Evolutionary conservation across 352 stramenopile species (phyloP).

Genomic region (Phytophthora aleatoria): DNA sequence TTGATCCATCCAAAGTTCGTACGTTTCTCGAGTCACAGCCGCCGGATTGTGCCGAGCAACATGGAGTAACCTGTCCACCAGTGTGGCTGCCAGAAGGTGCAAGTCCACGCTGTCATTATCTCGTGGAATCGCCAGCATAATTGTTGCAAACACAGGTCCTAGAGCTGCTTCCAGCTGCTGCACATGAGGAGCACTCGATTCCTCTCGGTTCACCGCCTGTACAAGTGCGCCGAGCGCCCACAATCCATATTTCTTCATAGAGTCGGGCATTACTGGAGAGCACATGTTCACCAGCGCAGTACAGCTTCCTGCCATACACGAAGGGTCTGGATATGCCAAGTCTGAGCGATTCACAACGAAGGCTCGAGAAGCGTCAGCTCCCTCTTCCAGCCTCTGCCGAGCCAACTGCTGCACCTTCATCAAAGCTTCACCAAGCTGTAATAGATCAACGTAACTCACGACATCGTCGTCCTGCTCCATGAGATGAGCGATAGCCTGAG

Average conservation of each 20-base stretch:
- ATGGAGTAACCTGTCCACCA: conserved; percentile 57
- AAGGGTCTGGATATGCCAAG: conserved; percentile 18
- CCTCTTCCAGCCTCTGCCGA: conserved; percentile 19
- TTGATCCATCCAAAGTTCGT: conserved; percentile 71
- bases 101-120: conserved; percentile 23
- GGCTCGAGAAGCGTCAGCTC: conserved; percentile 10
- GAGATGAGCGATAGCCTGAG: conserved; percentile 44
- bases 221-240: conserved; percentile 44
- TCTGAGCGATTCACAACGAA: conserved; percentile 24
- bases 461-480: conserved; percentile 36
- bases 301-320: conserved; percentile 22
- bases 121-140: conserved; percentile 50
- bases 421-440: conserved; percentile 52
- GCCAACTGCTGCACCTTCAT: conserved; percentile 36
- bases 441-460: conserved; percentile 49
- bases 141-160: conserved; percentile 37
- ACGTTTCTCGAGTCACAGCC: conserved; percentile 41
- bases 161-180: conserved; percentile 45
- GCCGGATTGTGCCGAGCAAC: conserved; percentile 43
- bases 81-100: conserved; percentile 49
- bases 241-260: conserved; percentile 54
- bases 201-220: conserved; percentile 32
- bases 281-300: conserved; percentile 48
- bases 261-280: conserved; percentile 58
- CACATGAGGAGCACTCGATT: conserved; percentile 13